These are phyloP conservation scores for Juglanconis oblonga DNA, from an alignment of 2,329 filamentous ascomycete genomes.

Conservation along the genomic window DNA sequence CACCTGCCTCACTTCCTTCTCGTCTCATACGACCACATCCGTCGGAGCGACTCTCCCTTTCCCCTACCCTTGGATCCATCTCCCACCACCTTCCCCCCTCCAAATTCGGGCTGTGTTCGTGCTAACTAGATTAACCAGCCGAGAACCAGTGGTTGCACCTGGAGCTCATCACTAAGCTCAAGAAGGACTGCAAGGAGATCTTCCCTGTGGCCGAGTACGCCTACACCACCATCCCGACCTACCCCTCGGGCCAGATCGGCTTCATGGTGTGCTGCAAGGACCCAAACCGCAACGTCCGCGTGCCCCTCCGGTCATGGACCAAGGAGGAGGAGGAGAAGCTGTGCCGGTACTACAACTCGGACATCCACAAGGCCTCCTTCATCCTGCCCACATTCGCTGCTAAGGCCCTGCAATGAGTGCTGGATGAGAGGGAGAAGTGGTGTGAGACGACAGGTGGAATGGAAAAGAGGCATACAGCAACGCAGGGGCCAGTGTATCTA, in stretches of 20 bases:
- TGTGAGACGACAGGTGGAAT: not conserved
- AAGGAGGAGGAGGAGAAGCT: constrained; percentile 87
- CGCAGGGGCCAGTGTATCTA: not conserved
- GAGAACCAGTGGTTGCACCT: constrained; percentile 99
- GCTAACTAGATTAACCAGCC: constrained; percentile 49
- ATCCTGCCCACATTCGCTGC: constrained; percentile 90
- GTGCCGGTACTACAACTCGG: constrained; percentile 96
- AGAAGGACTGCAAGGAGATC: constrained; percentile 94
- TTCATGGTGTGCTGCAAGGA: constrained; percentile 99
- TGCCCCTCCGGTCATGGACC: constrained; percentile 78
- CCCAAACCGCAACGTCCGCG: constrained; percentile 74
- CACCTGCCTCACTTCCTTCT: not conserved
- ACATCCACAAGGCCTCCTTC: constrained; percentile 94
- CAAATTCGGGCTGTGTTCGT: not conserved
- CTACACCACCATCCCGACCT: constrained; percentile 98
- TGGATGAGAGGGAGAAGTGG: not conserved
- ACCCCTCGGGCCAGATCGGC: constrained; percentile 97
- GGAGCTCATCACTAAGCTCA: constrained; percentile 86
- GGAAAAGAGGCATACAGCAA: not conserved
- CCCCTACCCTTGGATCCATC: not conserved
- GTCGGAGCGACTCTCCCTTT: not conserved
- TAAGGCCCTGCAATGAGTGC: constrained; percentile 59
- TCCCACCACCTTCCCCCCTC: not conserved
- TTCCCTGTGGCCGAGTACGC: constrained; percentile 98
- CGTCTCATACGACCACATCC: not conserved